Percentiles rank a stretch among this genome's conserved stretches.
Conservation (phyloP, 441 rosid genomes). For the Rhodomyrtus psidioides region DNA sequence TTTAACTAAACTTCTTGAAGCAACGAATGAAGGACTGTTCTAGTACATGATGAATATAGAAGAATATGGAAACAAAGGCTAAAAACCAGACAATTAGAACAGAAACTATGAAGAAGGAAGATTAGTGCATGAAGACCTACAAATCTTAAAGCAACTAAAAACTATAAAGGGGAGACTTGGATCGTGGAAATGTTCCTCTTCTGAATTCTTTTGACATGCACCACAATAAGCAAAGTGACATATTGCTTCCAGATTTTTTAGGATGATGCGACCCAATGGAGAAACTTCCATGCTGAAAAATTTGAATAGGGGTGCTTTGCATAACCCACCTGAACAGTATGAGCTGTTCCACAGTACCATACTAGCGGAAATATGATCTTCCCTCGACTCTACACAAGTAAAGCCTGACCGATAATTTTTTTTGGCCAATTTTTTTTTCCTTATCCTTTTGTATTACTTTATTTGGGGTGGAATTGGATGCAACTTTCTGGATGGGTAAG, state of each 20-base stretch:
- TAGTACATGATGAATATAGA: neutral
- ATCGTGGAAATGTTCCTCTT: neutral
- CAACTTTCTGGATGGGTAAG: neutral
- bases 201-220: neutral
- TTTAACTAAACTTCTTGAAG: neutral
- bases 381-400: neutral
- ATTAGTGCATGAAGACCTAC: neutral
- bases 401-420: neutral
- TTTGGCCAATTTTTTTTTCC: neutral
- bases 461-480: neutral
- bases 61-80: neutral
- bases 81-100: neutral
- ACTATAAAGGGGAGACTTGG: neutral
- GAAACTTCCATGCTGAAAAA: neutral
- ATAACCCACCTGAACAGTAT: neutral
- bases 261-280: neutral
- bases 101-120: neutral
- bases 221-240: neutral
- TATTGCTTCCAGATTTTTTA: neutral
- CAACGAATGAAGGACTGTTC: neutral
- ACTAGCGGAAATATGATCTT: neutral
- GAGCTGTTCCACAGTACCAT: neutral
- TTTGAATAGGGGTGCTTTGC: neutral
- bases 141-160: neutral
- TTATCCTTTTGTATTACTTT: neutral